Conservation (phyloP, 1,284 basidiomycete genomes). For the Fomitopsis pinicola region DNA sequence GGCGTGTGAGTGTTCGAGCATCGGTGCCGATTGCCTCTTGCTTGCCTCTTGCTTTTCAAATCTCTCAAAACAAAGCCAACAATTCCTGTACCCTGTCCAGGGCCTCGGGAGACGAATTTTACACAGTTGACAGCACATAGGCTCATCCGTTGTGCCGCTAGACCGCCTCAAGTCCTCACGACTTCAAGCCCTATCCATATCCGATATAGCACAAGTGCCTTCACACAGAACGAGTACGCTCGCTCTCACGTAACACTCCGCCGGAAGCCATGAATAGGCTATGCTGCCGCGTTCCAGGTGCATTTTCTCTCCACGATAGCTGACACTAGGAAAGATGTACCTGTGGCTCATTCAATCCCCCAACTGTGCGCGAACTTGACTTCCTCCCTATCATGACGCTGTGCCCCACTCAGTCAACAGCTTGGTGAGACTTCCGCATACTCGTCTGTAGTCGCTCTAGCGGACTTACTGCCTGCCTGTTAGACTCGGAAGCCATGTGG, state of each 20-base stretch:
- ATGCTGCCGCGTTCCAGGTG: background rate
- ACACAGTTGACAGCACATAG: too few relatives aligned
- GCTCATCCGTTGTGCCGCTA: too few relatives aligned
- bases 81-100: too few relatives aligned
- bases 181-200: background rate
- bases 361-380: background rate
- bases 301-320: background rate
- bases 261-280: background rate
- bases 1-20: too few relatives aligned
- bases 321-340: background rate
- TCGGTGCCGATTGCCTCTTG: too few relatives aligned
- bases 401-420: background rate
- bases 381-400: background rate
- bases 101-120: too few relatives aligned
- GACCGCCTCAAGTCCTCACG: background rate
- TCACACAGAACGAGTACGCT: background rate
- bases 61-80: too few relatives aligned
- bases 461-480: background rate
- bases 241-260: background rate
- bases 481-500: too few relatives aligned
- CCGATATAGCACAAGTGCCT: background rate
- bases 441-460: too few relatives aligned
- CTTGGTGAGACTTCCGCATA: background rate
- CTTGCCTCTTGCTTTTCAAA: too few relatives aligned
- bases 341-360: background rate